Base-by-base conservation (phyloP, 106 monocot genomes). In the Amphibolis antarctica region DNA sequence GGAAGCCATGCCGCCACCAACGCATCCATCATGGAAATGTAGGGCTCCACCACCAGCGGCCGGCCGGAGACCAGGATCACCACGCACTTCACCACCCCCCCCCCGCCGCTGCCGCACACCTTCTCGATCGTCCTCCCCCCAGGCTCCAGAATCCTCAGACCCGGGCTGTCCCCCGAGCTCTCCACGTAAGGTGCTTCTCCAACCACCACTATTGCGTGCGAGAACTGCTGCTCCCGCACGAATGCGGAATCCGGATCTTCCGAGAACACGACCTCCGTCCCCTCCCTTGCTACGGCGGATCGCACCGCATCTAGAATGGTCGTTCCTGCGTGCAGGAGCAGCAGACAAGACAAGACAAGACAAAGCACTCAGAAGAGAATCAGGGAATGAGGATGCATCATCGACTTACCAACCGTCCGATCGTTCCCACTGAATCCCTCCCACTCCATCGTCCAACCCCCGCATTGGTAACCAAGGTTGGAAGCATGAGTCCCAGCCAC, bases 1-100 rank as follows among this genome's bases (percentile, higher is more conserved):
- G 90, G 90, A 9, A 91, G 79, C 90, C 85, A 91, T 10, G 86
- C 90, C 17, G 86, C 90, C 21, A 91, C 76, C 21, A 86, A 73
- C 21, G 80, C 80, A 22, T 86, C 90, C 13, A 91, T 81, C 28
- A 28, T 20, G 0, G 19, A 15, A 6, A 48, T 10, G 48, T 56
- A 56, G 4, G 55, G 55, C 13, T 56, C 55, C 7, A 56, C 24
- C 6, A 56, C 55, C 4, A 56, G 14, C 12, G 55, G 55, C 2
- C 55, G 22, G 1, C 55, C 55, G 2, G 25, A 25, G 55, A 56
- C 27, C 1, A 20, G 2, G 6, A 56, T 1, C 10, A 56, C 55
- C 22, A 56, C 55, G 24, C 55, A 56, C 13, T 56, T 56, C 5
- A 56, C 11, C 1, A 4, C 1, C n/a, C n/a, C n/a, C n/a, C n/a